A percentile compares a stretch with the other conserved stretches of the same genome.
phyloP scores from a whole-genome alignment of 306 rosid genomes.

The Alnus glutinosa region DNA sequence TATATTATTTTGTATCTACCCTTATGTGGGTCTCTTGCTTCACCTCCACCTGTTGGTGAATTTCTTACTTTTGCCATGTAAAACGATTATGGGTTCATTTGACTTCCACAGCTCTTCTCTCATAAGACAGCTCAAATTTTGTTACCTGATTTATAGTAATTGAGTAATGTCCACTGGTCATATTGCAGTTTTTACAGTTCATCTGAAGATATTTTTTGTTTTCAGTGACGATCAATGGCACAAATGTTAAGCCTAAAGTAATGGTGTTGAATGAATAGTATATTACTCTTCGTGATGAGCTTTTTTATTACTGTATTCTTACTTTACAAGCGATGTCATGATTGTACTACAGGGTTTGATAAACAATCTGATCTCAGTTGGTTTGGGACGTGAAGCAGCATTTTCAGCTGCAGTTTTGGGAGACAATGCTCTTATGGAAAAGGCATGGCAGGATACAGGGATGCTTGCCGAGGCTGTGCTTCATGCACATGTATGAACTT shows the following conservation, averaged over 20 bases:
- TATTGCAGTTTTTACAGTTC: background rate
- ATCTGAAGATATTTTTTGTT: background rate
- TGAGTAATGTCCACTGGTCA: background rate
- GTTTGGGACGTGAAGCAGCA: conserved; percentile 97
- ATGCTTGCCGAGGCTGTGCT: conserved; percentile 99
- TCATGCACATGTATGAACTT: conserved; percentile 78
- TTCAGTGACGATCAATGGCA: background rate
- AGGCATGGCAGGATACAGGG: conserved; percentile 99
- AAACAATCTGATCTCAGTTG: conserved; percentile 78
- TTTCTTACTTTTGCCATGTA: background rate
- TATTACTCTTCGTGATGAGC: background rate
- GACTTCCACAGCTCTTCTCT: background rate
- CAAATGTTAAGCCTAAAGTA: background rate
- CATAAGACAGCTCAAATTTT: background rate
- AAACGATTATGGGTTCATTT: background rate
- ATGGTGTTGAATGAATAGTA: background rate
- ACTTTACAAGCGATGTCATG: conserved; percentile 8
- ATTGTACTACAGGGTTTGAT: conserved; percentile 70
- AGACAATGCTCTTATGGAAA: conserved; percentile 96
- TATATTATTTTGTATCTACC: background rate
- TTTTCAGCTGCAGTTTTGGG: conserved; percentile 96
- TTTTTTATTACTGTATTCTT: conserved; percentile 12
- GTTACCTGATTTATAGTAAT: background rate
- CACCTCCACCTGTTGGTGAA: background rate
- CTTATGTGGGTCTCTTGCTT: background rate